Evolutionary conservation across 768 basidiomycete genomes (phyloP), one percentile per base, ranked within the genome.

Genomic region (Trichaptum fuscoviolaceum): DNA sequence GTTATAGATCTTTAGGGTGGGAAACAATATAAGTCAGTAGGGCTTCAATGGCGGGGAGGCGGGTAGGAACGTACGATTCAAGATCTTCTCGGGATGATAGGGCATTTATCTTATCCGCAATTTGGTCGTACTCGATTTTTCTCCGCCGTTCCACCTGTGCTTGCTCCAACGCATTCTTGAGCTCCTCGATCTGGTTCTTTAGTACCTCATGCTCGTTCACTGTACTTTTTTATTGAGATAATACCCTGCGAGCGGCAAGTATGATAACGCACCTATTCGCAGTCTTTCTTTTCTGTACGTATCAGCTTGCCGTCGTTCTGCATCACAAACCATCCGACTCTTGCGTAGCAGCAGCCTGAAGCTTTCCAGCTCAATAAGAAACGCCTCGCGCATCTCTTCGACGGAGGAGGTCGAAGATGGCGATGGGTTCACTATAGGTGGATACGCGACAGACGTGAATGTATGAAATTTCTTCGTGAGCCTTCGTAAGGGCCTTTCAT

Each of bases 91-190:
- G 81, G 68, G 81, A 87, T 4, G 92, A 91, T 2, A 94, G 76
- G 20, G 85, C 84, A 71, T 93, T 92, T 62, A 93, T 86, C 74
- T 88, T 92, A 77, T 94, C 93, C 2, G 93, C 85, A 52, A 95
- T 84, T 60, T 84, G 79, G 78, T 95, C 93, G 73, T 95, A 95
- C 72, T 95, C 93, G 70, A 94, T 92, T 79, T 93, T 95, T 65
- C 88, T 84, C 67, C 81, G 82, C 61, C 93, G 85, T 65, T 87
- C 78, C 72, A 89, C 79, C 72, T 95, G 93, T 6, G 90, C 92
- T 69, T 92, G 86, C 69, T 93, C 91, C 66, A 95, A 75, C 3
- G 85, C 83, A 23, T 81, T 80, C 76, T 93, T 94, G 70, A 95
- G 82, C 69, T 91, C 87, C 69, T 88, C 85, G 63, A 95, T 93